These are phyloP conservation scores for Rhizopogon vesiculosus DNA, from an alignment of 768 basidiomycete species.

Conservation along the genomic window DNA sequence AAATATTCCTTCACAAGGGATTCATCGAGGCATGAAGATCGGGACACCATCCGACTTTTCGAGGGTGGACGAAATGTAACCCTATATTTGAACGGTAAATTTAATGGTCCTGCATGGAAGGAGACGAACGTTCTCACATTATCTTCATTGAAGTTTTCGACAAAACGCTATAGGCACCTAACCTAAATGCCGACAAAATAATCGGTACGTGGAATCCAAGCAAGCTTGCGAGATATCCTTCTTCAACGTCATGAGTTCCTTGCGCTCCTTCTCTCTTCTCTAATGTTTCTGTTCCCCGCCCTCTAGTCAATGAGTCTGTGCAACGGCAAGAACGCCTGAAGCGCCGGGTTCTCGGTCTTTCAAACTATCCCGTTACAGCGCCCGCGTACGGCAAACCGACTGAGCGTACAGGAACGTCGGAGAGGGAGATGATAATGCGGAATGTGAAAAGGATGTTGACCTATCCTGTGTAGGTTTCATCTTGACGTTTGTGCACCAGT, in stretches of 20 bases:
- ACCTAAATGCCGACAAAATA: not conserved
- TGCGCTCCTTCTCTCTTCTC: too few relatives aligned
- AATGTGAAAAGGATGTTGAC: too few relatives aligned
- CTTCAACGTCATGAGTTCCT: slow-evolving; percentile 54
- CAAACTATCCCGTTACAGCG: too few relatives aligned
- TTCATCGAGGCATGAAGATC: slow-evolving; percentile 38
- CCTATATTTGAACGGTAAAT: slow-evolving; percentile 33
- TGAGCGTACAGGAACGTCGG: too few relatives aligned
- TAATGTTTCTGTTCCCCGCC: too few relatives aligned
- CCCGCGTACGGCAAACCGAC: too few relatives aligned
- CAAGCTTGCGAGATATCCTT: slow-evolving; percentile 75
- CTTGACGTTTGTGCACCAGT: too few relatives aligned
- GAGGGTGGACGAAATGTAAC: slow-evolving; percentile 55
- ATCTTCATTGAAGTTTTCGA: slow-evolving; percentile 89
- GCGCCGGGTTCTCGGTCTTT: too few relatives aligned
- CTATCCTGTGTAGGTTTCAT: too few relatives aligned
- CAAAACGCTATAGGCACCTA: not conserved
- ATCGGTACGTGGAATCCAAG: slow-evolving; percentile 68
- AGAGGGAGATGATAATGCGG: too few relatives aligned
- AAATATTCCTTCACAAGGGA: slow-evolving; percentile 85
- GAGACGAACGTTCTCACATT: slow-evolving; percentile 38
- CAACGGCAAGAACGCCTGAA: too few relatives aligned
- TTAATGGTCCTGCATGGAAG: not conserved
- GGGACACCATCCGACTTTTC: slow-evolving; percentile 82
- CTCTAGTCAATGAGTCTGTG: too few relatives aligned